Evolutionary conservation across 108 stramenopile genomes (phyloP).

Genomic region (Mediolabrus comicus): DNA sequence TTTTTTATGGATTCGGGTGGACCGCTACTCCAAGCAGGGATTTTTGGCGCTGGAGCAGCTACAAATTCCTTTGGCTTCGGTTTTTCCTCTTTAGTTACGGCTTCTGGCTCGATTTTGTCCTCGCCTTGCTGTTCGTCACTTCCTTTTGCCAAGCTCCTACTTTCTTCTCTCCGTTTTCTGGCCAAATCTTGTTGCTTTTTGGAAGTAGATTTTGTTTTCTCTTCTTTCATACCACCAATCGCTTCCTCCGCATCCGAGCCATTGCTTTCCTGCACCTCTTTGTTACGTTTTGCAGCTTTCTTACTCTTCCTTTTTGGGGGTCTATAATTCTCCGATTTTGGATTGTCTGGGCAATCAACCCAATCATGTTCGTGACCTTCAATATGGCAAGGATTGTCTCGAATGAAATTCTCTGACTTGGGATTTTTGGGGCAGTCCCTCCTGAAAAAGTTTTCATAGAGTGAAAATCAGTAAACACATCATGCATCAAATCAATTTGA

Average conservation of each 20-base stretch:
- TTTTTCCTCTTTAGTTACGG: background rate
- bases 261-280: background rate
- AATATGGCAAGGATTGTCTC: conserved; percentile 19
- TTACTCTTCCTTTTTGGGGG: conserved; percentile 1
- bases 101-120: background rate
- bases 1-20: conserved; percentile 22
- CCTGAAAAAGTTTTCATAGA: no score
- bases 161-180: background rate
- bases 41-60: conserved; percentile 32
- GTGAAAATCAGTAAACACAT: background rate
- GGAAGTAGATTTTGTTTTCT: conserved; percentile 2
- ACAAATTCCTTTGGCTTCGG: conserved; percentile 21
- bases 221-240: background rate
- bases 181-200: conserved; percentile 4
- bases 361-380: conserved; percentile 39
- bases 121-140: background rate
- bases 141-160: background rate
- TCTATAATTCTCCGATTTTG: conserved; percentile 19
- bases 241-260: background rate
- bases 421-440: background rate
- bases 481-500: background rate
- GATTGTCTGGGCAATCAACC: conserved; percentile 28
- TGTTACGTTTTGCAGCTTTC: background rate
- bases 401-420: background rate
- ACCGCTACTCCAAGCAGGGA: conserved; percentile 33